phyloP scores from a whole-genome alignment of 495 filamentous ascomycete genomes.

The Bathelium albidoporum region DNA sequence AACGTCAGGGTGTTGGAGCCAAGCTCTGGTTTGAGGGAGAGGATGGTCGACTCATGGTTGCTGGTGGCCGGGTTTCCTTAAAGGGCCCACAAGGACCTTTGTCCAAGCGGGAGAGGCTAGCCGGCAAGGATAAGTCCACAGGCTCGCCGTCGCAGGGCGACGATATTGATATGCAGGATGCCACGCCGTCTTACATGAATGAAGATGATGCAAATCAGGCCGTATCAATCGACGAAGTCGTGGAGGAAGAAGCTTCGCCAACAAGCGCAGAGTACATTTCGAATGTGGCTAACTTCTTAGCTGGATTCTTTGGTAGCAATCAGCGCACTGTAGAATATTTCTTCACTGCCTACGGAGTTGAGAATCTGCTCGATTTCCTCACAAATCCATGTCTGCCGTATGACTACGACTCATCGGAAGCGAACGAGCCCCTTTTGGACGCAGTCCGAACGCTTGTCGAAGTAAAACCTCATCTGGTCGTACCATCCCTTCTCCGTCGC shows the following conservation, averaged over 20 bases:
- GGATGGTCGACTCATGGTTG: constrained; percentile 41
- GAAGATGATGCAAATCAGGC: not conserved
- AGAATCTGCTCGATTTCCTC: constrained; percentile 73
- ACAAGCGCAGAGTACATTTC: constrained; percentile 58
- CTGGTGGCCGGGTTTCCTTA: constrained; percentile 32
- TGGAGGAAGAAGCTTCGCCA: constrained; percentile 41
- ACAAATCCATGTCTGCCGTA: constrained; percentile 66
- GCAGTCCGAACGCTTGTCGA: constrained; percentile 77
- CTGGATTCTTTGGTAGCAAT: constrained; percentile 62
- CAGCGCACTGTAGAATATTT: constrained; percentile 37
- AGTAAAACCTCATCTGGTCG: constrained; percentile 65
- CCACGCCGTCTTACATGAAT: not conserved
- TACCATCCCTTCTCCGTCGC: constrained; percentile 69
- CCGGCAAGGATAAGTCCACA: not conserved
- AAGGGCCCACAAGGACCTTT: not conserved
- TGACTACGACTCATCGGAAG: constrained; percentile 58
- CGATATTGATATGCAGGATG: constrained; percentile 23
- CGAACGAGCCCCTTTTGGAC: constrained; percentile 54
- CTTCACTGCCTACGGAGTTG: constrained; percentile 67
- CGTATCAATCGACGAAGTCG: constrained; percentile 16
- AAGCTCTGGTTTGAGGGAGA: constrained; percentile 59
- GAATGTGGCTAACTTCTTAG: constrained; percentile 64
- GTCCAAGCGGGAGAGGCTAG: not conserved
- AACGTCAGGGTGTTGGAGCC: constrained; percentile 58
- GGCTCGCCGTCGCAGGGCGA: not conserved